phyloP scores from a whole-genome alignment of 2,329 filamentous ascomycete genomes.

The Botrytis elliptica region DNA sequence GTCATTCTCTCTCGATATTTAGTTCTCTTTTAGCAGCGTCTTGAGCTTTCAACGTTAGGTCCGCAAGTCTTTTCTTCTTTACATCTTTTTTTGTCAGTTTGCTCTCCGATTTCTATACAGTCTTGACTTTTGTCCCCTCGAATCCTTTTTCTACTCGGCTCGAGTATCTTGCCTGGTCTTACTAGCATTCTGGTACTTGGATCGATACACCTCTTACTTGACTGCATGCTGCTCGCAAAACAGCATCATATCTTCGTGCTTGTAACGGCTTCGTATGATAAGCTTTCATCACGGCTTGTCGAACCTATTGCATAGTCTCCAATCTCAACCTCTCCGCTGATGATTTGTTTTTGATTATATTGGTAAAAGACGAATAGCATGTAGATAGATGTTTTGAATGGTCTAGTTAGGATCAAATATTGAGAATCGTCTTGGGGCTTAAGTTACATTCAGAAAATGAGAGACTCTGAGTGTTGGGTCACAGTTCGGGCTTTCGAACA shows the following conservation, averaged over 20 bases:
- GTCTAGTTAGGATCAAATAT: fast-evolving
- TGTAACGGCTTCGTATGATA: not conserved
- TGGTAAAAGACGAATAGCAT: fast-evolving
- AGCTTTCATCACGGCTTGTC: not conserved
- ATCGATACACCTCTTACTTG: not conserved
- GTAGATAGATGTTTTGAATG: not conserved
- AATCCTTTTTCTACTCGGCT: not conserved
- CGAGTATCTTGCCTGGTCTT: not conserved
- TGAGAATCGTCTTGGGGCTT: fast-evolving
- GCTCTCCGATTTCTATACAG: not conserved
- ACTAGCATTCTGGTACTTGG: not conserved
- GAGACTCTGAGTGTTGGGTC: not conserved
- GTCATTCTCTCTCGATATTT: not conserved
- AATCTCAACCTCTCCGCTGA: not conserved
- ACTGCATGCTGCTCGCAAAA: not conserved
- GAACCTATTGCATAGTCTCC: not conserved
- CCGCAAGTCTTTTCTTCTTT: not conserved
- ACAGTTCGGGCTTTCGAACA: not conserved
- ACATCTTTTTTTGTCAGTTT: not conserved
- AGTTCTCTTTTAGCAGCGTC: not conserved
- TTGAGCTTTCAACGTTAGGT: not conserved
- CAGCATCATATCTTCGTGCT: not conserved
- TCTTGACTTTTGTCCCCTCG: not conserved
- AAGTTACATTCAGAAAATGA: not conserved
- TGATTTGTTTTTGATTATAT: not conserved